Percentiles rank a stretch among this genome's conserved stretches.
Evolutionary conservation across 495 filamentous ascomycete species (phyloP).

Genomic region (Penicillium tannophilum): DNA sequence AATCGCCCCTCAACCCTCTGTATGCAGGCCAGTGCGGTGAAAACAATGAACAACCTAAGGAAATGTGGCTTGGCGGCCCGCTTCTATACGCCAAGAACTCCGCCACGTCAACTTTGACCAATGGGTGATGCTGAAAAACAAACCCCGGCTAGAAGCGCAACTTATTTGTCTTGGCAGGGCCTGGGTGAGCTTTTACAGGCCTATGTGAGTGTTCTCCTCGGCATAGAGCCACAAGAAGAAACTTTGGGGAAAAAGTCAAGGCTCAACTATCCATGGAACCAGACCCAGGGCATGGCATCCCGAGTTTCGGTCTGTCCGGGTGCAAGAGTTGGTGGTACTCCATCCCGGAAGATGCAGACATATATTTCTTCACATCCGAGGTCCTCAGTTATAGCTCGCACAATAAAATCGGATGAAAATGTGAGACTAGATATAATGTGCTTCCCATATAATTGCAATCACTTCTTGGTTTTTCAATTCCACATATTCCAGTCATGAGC

Average conservation of each 20-base stretch:
- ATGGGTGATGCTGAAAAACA: neutral
- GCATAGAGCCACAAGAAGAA: neutral
- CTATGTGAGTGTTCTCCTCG: neutral
- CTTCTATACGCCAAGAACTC: neutral
- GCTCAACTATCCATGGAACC: neutral
- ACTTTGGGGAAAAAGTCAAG: neutral
- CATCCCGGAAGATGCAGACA: too few relatives aligned
- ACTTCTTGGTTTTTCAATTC: too few relatives aligned
- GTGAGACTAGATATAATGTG: too few relatives aligned
- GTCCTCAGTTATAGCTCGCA: too few relatives aligned
- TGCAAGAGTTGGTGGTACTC: too few relatives aligned
- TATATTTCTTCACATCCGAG: too few relatives aligned
- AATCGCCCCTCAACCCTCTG: too few relatives aligned
- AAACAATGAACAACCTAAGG: neutral
- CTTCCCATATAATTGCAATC: too few relatives aligned
- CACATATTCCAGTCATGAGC: too few relatives aligned
- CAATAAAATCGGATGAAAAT: too few relatives aligned
- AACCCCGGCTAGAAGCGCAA: neutral
- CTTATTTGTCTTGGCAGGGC: neutral
- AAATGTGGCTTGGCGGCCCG: conserved; percentile 5
- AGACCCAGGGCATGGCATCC: neutral
- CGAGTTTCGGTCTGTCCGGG: too few relatives aligned
- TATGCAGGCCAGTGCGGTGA: neutral
- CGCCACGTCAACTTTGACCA: neutral
- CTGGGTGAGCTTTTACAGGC: too few relatives aligned